Conservation (phyloP, 2,329 filamentous ascomycete genomes). For the Triangularia setosa region DNA sequence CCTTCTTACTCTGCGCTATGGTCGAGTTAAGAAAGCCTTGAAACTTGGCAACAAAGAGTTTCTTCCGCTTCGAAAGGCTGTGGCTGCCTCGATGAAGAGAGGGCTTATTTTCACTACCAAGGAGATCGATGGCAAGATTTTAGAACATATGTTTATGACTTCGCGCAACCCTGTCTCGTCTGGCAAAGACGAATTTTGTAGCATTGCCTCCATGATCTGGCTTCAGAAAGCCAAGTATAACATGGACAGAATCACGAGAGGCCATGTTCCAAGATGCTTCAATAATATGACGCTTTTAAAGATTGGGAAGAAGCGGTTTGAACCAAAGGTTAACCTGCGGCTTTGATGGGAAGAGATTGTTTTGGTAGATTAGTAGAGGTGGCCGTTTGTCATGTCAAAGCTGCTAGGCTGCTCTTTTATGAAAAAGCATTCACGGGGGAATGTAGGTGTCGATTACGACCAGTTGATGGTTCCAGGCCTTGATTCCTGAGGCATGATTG, state of each 20-base stretch:
- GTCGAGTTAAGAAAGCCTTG: background rate
- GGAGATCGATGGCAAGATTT: background rate
- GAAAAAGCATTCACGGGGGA: too few species aligned
- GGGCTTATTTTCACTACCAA: background rate
- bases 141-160: background rate
- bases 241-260: background rate
- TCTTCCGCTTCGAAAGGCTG: background rate
- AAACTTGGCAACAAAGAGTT: background rate
- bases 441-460: too few species aligned
- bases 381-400: too few species aligned
- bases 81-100: background rate
- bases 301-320: too few species aligned
- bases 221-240: background rate
- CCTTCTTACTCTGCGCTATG: background rate
- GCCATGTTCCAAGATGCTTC: too few species aligned
- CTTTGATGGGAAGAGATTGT: too few species aligned
- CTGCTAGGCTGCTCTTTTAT: too few species aligned
- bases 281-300: too few species aligned
- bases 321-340: too few species aligned
- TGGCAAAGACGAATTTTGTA: background rate
- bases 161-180: background rate
- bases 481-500: too few species aligned
- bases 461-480: too few species aligned
- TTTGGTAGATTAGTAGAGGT: too few species aligned
- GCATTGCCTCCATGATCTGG: background rate